Evolutionary conservation across 2,329 filamentous ascomycete genomes (phyloP), one percentile per base, ranked within the genome.

Genomic region (Pseudopyricularia javanii): DNA sequence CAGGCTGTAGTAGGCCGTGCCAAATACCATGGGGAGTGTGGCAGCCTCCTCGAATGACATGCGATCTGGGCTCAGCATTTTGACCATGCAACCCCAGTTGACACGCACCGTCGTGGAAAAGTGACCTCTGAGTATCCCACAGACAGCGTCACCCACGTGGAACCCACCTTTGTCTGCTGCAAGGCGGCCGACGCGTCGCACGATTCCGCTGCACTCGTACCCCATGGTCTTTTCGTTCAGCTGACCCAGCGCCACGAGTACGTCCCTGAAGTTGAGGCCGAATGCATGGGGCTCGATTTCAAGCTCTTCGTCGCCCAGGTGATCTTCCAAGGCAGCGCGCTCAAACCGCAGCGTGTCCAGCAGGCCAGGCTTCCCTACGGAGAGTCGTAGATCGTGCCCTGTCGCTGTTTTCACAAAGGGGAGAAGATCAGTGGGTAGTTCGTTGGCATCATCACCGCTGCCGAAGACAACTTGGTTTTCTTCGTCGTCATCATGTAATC

Each of bases 211-310:
- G n/a, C 59, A 58, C 11, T 66, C 62, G 17, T 60, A 30, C 4
- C 67, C 67, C 4, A 63, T 53, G 0, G 54, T 60, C 1, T 66
- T 52, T 34, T 70, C 69, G 8, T 58, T 54, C 2, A 66, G 54
- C 28, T 63, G 60, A 9, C 66, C 64, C 34, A 64, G 58, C 5
- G 69, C 67, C 14, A 64, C 59, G 14, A 73, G 59, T 14, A 73
- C 61, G 54, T 74, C 72, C 49, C 62, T 57, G 51, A 67, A 70
- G 53, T 69, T 71, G 3, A 73, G 24, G 2, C 67, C 69, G 11
- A 58, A 57, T 0, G 66, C 63, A 45, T 60, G 59, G 1, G 62
- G 49, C 28, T 68, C 56, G 5, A 73, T 62, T 53, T 72, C 67
- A 12, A 73, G 59, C 20, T 63, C 57, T 43, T 62, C 43, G 6